Conservation (phyloP, 768 basidiomycete genomes). For the Artomyces pyxidatus region DNA sequence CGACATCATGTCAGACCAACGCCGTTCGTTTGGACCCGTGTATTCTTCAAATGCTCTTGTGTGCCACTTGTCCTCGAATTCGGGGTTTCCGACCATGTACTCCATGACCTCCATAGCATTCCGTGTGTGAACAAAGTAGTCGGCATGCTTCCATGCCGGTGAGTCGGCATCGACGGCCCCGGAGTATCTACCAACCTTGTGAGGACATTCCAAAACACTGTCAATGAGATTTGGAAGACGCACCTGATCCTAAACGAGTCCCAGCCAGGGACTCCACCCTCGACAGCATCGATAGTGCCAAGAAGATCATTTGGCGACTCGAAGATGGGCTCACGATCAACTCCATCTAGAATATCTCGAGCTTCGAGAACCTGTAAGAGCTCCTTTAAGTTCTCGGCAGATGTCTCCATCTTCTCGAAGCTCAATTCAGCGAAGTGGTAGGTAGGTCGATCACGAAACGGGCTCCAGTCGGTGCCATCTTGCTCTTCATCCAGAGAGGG, state of each 20-base stretch:
- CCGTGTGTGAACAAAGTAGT: neutral
- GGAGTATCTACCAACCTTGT: too few relatives aligned
- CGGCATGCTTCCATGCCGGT: neutral
- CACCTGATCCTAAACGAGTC: neutral
- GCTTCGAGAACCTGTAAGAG: neutral
- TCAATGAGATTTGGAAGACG: too few relatives aligned
- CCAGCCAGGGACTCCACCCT: neutral
- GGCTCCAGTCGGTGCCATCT: neutral
- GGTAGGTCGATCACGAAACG: neutral
- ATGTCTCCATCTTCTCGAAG: neutral
- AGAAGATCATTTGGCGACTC: neutral
- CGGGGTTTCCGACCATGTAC: neutral
- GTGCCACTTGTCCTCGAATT: neutral
- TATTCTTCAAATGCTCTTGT: neutral
- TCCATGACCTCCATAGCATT: neutral
- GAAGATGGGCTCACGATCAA: neutral
- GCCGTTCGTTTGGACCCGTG: neutral
- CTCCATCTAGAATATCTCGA: neutral
- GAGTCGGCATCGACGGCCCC: neutral
- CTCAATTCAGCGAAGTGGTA: neutral
- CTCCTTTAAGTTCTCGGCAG: neutral
- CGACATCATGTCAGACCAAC: conserved; percentile 29
- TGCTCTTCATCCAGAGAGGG: neutral
- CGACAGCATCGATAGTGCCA: neutral
- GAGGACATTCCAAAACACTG: too few relatives aligned